Evolutionary conservation across 2,329 filamentous ascomycete species (phyloP).

Genomic region (Calonectria multiphialidica): DNA sequence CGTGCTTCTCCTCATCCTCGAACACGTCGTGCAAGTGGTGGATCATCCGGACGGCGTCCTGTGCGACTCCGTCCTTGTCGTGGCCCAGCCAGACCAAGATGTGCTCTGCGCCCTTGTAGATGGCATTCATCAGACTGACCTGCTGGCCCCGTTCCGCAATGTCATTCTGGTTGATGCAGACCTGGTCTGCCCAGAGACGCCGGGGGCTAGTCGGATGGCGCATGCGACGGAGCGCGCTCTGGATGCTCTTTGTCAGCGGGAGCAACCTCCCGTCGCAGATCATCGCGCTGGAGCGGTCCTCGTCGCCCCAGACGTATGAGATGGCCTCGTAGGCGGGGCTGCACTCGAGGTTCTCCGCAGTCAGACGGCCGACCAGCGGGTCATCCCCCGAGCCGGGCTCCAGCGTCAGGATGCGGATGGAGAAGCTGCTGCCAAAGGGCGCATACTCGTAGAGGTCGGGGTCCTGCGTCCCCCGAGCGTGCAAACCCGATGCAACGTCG

Average conservation of each 20-base stretch:
- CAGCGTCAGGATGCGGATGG: slow-evolving; percentile 50
- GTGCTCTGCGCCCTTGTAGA: slow-evolving; percentile 49
- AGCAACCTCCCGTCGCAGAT: slow-evolving; percentile 39
- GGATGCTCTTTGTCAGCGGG: slow-evolving; percentile 46
- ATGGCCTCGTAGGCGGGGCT: slow-evolving; percentile 47
- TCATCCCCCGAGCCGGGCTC: slow-evolving; percentile 42
- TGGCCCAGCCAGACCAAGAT: slow-evolving; percentile 53
- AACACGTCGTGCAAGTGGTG: slow-evolving; percentile 45
- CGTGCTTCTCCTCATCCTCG: slow-evolving; percentile 45
- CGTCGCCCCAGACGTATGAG: slow-evolving; percentile 52
- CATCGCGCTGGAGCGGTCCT: slow-evolving; percentile 38
- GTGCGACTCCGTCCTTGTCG: slow-evolving; percentile 44
- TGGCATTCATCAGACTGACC: slow-evolving; percentile 53
- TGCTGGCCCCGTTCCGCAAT: slow-evolving; percentile 50
- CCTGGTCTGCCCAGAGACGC: slow-evolving; percentile 54
- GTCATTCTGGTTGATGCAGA: slow-evolving; percentile 56
- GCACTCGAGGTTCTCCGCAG: slow-evolving; percentile 38
- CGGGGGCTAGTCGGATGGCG: slow-evolving; percentile 40
- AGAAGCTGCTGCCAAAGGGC: slow-evolving; percentile 33
- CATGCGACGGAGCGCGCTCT: slow-evolving; percentile 46
- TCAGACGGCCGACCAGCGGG: slow-evolving; percentile 44
- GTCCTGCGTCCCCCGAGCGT: not conserved
- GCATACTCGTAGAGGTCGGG: slow-evolving; percentile 36
- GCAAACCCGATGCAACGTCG: slow-evolving; percentile 6
- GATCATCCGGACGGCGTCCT: slow-evolving; percentile 44